Base-by-base conservation (phyloP, 108 stramenopile genomes). In the Skeletonema grethae region DNA sequence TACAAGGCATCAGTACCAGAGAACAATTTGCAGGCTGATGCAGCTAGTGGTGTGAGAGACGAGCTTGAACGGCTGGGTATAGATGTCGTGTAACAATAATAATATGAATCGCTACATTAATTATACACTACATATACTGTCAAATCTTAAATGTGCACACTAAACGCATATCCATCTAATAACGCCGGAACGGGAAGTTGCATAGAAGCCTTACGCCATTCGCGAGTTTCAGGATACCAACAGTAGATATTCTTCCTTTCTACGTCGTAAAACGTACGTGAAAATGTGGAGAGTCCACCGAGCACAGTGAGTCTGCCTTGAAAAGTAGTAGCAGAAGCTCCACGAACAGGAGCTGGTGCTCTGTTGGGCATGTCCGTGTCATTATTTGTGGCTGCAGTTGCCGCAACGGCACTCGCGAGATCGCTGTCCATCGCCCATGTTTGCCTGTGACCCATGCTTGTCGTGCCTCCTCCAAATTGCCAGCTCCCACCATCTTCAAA, bases 11-110 rank as follows among this genome's bases (percentile, higher is more conserved):
- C 71, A 43, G 77, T 86, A 18, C 91, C 91, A 31, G 61, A 65
- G 7, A 86, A 86, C 1, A 92, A 92, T 75, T 65, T 63, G 16
- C 87, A 92, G 50, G 46, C 55, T 30, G 78, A 84, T 43, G 89
- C 87, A 15, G 55, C 64, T 43, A 57, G 65, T 15, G 39, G 43
- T 8, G 72, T 90, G 58, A 68, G 83, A 29, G 63, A 61, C 13
- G 71, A 63, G 46, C 28, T 35, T 12, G 56, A 34, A 28, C n/a
- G 72, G 56, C 63, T 80, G 34, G 77, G 77, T 7, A 58, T 70
- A 48, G 7, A 53, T 38, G 10, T 38, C 36, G 10, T 38, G 36
- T 38, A 38, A 38, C 10, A 11, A 38, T 9, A 22, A 53, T 22
- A 34, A 7, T 38, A 38, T 53, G 50, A 53, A 53, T 43, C 41